Conservation (phyloP, 768 basidiomycete genomes). For the Fistulinella prunicolor region DNA sequence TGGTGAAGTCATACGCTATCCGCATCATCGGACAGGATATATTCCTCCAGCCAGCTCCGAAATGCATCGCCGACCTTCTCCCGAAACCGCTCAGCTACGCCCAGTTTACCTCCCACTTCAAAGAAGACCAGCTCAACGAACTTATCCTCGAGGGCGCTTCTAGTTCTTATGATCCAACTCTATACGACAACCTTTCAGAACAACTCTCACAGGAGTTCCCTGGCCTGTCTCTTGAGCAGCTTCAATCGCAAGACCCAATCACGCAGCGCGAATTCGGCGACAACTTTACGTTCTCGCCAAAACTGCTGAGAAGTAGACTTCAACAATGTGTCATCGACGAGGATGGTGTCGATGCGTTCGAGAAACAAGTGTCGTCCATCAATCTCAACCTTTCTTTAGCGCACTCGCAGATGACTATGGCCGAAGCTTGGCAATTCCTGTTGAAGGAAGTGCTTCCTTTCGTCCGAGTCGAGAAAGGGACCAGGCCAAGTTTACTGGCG, state of each 20-base stretch:
- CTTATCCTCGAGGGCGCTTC: constrained; percentile 66
- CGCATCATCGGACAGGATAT: constrained; percentile 76
- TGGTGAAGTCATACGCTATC: constrained; percentile 71
- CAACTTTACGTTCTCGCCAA: constrained; percentile 67
- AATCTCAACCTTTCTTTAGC: constrained; percentile 87
- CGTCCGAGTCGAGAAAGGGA: constrained; percentile 55
- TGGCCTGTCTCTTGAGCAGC: constrained; percentile 59
- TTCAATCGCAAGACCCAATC: constrained; percentile 59
- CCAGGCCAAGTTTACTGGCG: constrained; percentile 53
- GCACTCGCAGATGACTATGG: constrained; percentile 71
- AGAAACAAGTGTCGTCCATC: constrained; percentile 64
- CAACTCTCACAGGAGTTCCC: constrained; percentile 52
- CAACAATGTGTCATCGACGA: constrained; percentile 36
- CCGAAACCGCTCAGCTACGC: constrained; percentile 59
- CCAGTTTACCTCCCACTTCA: constrained; percentile 55
- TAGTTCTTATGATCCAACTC: constrained; percentile 65
- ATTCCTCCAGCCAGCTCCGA: constrained; percentile 50
- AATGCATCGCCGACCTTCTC: constrained; percentile 33
- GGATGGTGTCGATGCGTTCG: constrained; percentile 45
- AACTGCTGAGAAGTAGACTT: constrained; percentile 58
- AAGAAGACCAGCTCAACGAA: constrained; percentile 63
- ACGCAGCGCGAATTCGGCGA: constrained; percentile 78
- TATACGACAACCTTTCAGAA: constrained; percentile 61
- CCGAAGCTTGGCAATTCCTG: constrained; percentile 76
- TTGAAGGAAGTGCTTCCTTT: constrained; percentile 63